Conservation (phyloP, 768 basidiomycete genomes). For the Mycena galericulata region DNA sequence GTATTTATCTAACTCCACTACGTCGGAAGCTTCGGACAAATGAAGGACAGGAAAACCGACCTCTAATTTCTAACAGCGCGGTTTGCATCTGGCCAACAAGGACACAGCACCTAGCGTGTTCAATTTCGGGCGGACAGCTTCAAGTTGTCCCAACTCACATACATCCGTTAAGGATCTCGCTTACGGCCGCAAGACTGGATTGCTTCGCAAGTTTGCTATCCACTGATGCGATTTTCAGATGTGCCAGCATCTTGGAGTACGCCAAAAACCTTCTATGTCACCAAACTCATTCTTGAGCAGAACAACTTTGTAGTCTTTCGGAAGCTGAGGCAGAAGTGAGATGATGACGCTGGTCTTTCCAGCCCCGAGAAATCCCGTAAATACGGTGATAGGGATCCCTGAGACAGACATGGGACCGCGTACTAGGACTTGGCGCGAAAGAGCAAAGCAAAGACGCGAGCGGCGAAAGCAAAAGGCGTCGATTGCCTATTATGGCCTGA, state of each 20-base stretch:
- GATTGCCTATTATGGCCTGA: too few relatives aligned
- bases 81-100: slow-evolving; percentile 95
- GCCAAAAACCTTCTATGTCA: slow-evolving; percentile 69
- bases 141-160: slow-evolving; percentile 64
- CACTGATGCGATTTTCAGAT: slow-evolving; percentile 59
- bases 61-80: slow-evolving; percentile 89
- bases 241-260: neutral
- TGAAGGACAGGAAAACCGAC: slow-evolving; percentile 47
- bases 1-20: slow-evolving; percentile 83
- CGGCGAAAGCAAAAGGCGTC: too few relatives aligned
- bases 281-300: slow-evolving; percentile 97
- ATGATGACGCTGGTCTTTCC: slow-evolving; percentile 88
- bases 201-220: slow-evolving; percentile 92
- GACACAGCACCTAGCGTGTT: slow-evolving; percentile 82
- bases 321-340: slow-evolving; percentile 83
- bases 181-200: slow-evolving; percentile 86
- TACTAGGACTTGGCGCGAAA: neutral
- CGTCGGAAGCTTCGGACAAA: slow-evolving; percentile 1
- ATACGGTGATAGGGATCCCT: slow-evolving; percentile 89
- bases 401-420: slow-evolving; percentile 11
- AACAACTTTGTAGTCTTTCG: slow-evolving; percentile 88
- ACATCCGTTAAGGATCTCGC: slow-evolving; percentile 96
- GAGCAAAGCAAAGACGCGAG: neutral
- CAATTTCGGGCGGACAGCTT: neutral
- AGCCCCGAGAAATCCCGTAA: slow-evolving; percentile 93